These are phyloP conservation scores for Kluyveromyces starmeri DNA, from an alignment of 805 yeast genomes.

Conservation along the genomic window DNA sequence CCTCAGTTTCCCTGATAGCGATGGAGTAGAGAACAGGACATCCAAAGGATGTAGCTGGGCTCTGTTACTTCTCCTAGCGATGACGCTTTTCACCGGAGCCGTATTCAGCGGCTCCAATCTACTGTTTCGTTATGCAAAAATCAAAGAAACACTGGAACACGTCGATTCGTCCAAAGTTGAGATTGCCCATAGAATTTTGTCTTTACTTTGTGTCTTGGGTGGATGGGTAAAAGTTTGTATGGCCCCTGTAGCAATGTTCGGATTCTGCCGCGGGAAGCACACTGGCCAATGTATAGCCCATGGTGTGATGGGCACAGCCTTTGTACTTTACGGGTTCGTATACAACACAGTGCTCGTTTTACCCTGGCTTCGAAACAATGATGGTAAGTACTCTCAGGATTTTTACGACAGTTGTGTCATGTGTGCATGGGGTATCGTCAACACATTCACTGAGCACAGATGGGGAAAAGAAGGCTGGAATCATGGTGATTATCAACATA, in stretches of 20 bases:
- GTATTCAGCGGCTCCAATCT: conserved; percentile 44
- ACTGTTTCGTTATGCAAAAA: conserved; percentile 28
- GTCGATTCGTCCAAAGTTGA: conserved; percentile 31
- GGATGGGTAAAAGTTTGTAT: conserved; percentile 78
- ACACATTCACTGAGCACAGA: conserved; percentile 92
- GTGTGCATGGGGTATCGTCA: conserved; percentile 85
- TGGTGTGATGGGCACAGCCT: conserved; percentile 93
- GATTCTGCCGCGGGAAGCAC: conserved; percentile 75
- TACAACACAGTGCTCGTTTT: conserved; percentile 56
- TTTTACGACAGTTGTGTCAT: conserved; percentile 74
- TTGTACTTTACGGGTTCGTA: conserved; percentile 69
- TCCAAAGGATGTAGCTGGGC: conserved; percentile 64
- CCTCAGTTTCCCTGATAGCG: conserved; percentile 53
- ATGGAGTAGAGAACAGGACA: conserved; percentile 59
- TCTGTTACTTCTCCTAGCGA: conserved; percentile 34
- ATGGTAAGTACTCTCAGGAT: conserved; percentile 61
- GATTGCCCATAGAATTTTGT: conserved; percentile 35
- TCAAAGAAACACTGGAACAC: conserved; percentile 30
- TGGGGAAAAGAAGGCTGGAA: conserved; percentile 89
- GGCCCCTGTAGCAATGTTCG: conserved; percentile 77
- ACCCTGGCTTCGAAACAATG: conserved; percentile 60
- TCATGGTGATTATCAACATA: conserved; percentile 91
- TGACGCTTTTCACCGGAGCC: conserved; percentile 46
- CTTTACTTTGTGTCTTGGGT: conserved; percentile 39
- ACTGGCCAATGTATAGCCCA: conserved; percentile 96